Evolutionary conservation across 495 filamentous ascomycete species (phyloP).

Genomic region (Xylaria telfairii): DNA sequence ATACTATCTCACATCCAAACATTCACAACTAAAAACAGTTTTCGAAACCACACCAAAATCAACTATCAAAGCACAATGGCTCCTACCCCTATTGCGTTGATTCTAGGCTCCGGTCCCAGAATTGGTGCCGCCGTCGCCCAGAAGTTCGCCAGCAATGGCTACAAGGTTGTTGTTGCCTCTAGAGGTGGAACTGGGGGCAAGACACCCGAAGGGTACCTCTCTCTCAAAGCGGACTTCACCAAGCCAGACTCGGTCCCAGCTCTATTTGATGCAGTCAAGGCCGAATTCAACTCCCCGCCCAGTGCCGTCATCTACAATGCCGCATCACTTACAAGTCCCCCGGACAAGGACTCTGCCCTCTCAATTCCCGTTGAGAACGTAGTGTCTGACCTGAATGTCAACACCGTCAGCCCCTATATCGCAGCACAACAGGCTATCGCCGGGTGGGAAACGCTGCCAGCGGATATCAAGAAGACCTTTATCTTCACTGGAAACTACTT

Average conservation of each 20-base stretch:
- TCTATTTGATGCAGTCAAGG: conserved; percentile 49
- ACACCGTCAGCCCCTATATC: conserved; percentile 49
- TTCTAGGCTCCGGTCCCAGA: conserved; percentile 51
- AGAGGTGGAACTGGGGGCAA: conserved; percentile 30
- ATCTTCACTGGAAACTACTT: conserved; percentile 55
- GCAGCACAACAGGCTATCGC: conserved; percentile 53
- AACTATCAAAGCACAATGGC: conserved; percentile 30
- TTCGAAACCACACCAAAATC: neutral
- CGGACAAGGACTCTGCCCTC: conserved; percentile 33
- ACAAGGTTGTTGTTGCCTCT: conserved; percentile 51
- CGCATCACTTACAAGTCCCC: conserved; percentile 29
- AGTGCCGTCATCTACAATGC: conserved; percentile 42
- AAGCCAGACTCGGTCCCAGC: conserved; percentile 45
- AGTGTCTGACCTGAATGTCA: conserved; percentile 47
- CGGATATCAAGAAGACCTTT: conserved; percentile 48
- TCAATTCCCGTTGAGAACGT: conserved; percentile 42
- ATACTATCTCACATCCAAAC: neutral
- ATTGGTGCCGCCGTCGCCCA: conserved; percentile 48
- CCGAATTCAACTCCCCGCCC: conserved; percentile 45
- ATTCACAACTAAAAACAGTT: neutral
- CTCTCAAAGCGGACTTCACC: conserved; percentile 49
- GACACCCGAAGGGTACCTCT: conserved; percentile 37
- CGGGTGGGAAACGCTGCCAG: conserved; percentile 47
- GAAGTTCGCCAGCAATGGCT: conserved; percentile 50
- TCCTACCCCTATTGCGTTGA: conserved; percentile 36